These are phyloP conservation scores for Solanum chiquidenum DNA, from an alignment of 257 asterid species.

Conservation along the genomic window DNA sequence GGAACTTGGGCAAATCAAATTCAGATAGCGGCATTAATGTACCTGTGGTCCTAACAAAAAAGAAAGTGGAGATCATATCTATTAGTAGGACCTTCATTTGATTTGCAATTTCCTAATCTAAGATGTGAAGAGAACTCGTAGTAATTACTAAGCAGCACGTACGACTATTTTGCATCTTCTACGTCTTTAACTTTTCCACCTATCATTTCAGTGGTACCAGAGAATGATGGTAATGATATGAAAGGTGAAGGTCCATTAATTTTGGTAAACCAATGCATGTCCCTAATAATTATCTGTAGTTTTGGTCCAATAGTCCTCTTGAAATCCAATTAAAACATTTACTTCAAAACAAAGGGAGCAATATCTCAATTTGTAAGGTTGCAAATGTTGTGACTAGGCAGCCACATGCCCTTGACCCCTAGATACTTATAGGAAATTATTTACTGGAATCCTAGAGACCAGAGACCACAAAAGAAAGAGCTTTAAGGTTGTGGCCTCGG, in stretches of 20 bases:
- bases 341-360: neutral
- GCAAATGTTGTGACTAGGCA: neutral
- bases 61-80: neutral
- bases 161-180: neutral
- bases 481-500: neutral
- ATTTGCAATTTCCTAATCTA: neutral
- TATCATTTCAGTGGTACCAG: neutral
- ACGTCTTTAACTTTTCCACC: neutral
- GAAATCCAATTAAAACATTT: neutral
- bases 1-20: neutral
- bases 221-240: neutral
- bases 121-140: neutral
- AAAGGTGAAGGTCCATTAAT: neutral
- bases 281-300: neutral
- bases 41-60: neutral
- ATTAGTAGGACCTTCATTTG: conserved; percentile 3
- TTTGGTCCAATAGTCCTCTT: neutral
- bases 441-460: neutral
- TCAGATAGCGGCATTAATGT: neutral
- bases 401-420: neutral
- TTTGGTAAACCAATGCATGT: neutral
- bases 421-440: neutral
- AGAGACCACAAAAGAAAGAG: neutral
- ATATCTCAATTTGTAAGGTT: neutral
- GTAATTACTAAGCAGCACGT: neutral